Conservation (phyloP, 192 early-diverging fungal species). For the Blastocladiella britannica region DNA sequence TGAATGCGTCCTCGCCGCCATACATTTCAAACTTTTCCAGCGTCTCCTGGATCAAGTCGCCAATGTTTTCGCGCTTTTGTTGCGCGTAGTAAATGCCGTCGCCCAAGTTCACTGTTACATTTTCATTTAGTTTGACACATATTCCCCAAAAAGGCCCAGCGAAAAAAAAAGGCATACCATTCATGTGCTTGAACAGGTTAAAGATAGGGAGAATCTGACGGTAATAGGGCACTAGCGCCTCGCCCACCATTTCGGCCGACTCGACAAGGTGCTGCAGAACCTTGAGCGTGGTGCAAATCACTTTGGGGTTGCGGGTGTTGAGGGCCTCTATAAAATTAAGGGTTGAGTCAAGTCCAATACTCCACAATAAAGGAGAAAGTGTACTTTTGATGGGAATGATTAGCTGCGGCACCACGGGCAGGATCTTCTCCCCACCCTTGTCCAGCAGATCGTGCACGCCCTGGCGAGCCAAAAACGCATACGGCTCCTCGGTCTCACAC, state of each 20-base stretch:
- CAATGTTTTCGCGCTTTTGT: slow-evolving; percentile 44
- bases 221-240: slow-evolving; percentile 40
- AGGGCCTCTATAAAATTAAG: slow-evolving; percentile 24
- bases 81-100: slow-evolving; percentile 44
- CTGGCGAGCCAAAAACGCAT: slow-evolving; percentile 36
- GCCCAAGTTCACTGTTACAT: slow-evolving; percentile 32
- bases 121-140: no score
- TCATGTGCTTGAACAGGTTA: slow-evolving; percentile 42
- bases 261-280: slow-evolving; percentile 40
- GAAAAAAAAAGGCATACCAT: slow-evolving; percentile 14
- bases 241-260: slow-evolving; percentile 40
- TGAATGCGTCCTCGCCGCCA: slow-evolving; percentile 44
- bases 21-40: slow-evolving; percentile 42
- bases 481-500: slow-evolving; percentile 41
- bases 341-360: neutral
- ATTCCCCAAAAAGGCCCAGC: neutral
- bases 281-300: slow-evolving; percentile 37
- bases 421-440: slow-evolving; percentile 35
- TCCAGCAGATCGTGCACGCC: slow-evolving; percentile 40
- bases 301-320: slow-evolving; percentile 41
- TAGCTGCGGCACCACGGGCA: slow-evolving; percentile 38
- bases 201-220: slow-evolving; percentile 39
- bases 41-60: slow-evolving; percentile 40
- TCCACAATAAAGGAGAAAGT: neutral
- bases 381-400: slow-evolving; percentile 45